Conservation (phyloP, 768 basidiomycete species). For the Calocera cornea region DNA sequence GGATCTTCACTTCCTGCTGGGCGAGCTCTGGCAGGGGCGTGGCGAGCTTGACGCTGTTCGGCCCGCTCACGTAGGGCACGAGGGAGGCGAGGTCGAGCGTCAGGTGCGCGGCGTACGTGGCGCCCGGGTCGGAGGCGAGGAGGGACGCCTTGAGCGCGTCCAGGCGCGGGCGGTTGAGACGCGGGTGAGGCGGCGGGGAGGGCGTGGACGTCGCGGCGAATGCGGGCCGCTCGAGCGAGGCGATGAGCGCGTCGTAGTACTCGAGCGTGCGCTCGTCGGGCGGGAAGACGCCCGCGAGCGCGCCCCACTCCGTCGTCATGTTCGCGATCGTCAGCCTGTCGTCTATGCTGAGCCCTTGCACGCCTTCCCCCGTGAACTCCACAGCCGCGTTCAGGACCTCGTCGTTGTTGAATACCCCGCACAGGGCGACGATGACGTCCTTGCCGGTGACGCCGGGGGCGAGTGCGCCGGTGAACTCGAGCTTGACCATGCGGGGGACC, state of each 20-base stretch:
- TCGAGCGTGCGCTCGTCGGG: slow-evolving; percentile 65
- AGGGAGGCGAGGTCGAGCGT: slow-evolving; percentile 86
- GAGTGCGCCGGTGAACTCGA: slow-evolving; percentile 72
- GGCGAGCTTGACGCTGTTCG: slow-evolving; percentile 95
- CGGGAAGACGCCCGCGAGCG: slow-evolving; percentile 88
- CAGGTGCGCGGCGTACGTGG: slow-evolving; percentile 74
- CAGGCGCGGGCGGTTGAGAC: slow-evolving; percentile 65
- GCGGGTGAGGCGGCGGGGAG: slow-evolving; percentile 65
- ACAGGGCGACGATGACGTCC: slow-evolving; percentile 93
- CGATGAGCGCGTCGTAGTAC: slow-evolving; percentile 72
- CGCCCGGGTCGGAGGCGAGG: slow-evolving; percentile 58
- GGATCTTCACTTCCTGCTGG: slow-evolving; percentile 57
- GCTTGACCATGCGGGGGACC: slow-evolving; percentile 90
- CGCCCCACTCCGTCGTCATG: slow-evolving; percentile 99
- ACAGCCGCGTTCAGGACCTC: slow-evolving; percentile 94
- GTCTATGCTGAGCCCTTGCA: slow-evolving; percentile 64
- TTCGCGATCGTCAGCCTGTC: slow-evolving; percentile 95
- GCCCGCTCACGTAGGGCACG: slow-evolving; percentile 90
- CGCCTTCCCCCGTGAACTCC: slow-evolving; percentile 87
- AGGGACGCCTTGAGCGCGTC: slow-evolving; percentile 42
- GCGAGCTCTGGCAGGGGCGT: slow-evolving; percentile 80
- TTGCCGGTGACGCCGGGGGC: slow-evolving; percentile 90
- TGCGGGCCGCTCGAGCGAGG: slow-evolving; percentile 60
- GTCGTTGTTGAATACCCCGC: slow-evolving; percentile 89
- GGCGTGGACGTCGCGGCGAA: slow-evolving; percentile 53